Evolutionary conservation across 2,329 filamentous ascomycete genomes (phyloP).

Genomic region (Stagonosporopsis vannaccii): DNA sequence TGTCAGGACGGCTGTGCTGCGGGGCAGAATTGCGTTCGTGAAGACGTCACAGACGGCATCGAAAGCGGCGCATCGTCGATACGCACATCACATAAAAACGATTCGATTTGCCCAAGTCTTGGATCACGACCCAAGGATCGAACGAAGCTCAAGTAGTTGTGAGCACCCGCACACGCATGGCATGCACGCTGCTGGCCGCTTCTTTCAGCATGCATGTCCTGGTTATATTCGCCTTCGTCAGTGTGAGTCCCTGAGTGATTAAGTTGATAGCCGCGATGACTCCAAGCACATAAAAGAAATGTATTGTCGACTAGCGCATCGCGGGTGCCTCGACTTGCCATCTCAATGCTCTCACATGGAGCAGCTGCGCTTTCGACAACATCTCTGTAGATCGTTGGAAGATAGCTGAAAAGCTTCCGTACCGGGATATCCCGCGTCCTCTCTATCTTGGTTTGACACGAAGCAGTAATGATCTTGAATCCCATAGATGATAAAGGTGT

Average conservation of each 20-base stretch:
- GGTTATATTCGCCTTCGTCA: no score
- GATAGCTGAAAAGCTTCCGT: no score
- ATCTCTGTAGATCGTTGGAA: no score
- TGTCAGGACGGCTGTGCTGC: constrained; percentile 4
- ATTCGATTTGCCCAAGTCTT: background rate
- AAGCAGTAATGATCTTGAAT: no score
- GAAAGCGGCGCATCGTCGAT: constrained; percentile 1
- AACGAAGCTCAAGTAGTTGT: background rate
- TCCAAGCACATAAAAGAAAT: no score
- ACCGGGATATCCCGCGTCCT: no score
- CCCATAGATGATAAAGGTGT: no score
- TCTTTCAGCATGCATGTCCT: background rate
- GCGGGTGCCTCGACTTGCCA: no score
- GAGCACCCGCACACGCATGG: background rate
- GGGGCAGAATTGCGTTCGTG: background rate
- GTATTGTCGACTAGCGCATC: no score
- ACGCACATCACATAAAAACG: background rate
- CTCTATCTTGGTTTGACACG: no score
- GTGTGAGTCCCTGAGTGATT: background rate
- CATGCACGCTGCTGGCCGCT: background rate
- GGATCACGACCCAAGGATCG: background rate
- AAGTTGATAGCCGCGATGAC: background rate
- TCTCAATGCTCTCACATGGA: no score
- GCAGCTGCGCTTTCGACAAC: no score
- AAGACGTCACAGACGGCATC: constrained; percentile 3